These are phyloP conservation scores for Paecilomyces sp. DNA, from an alignment of 2,329 filamentous ascomycete species.

Conservation along the genomic window DNA sequence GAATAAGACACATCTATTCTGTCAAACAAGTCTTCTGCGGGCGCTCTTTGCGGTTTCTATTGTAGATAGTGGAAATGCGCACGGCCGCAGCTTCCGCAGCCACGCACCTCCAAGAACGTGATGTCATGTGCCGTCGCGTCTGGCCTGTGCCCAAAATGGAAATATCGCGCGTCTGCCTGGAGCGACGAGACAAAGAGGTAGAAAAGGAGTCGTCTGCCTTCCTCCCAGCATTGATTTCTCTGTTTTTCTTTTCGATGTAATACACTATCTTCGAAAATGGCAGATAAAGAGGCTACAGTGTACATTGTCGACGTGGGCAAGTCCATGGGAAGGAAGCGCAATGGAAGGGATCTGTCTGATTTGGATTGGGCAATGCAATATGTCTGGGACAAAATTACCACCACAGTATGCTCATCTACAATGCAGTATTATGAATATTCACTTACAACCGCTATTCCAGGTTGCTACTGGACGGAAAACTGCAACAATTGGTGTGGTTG, in stretches of 20 bases:
- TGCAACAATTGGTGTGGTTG: constrained; percentile 69
- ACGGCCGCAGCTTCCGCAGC: constrained; percentile 1
- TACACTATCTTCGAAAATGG: constrained; percentile 53
- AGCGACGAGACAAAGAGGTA: background rate
- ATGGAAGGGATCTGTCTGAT: constrained; percentile 68
- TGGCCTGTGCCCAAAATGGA: constrained; percentile 22
- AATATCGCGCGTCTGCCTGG: constrained; percentile 39
- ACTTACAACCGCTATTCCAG: constrained; percentile 20
- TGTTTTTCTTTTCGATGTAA: background rate
- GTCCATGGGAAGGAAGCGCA: constrained; percentile 70
- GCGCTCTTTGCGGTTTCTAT: background rate
- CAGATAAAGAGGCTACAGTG: constrained; percentile 84
- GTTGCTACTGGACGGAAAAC: constrained; percentile 66
- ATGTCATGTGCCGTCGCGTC: constrained; percentile 36
- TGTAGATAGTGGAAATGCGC: background rate
- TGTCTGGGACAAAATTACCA: constrained; percentile 87
- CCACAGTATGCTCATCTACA: constrained; percentile 50
- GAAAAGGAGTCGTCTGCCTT: background rate
- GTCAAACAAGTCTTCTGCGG: background rate
- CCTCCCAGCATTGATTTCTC: background rate
- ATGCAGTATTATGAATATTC: background rate
- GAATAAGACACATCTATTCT: background rate
- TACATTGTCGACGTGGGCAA: constrained; percentile 84
- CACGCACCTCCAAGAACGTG: constrained; percentile 12
- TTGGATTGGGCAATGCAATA: constrained; percentile 87